Evolutionary conservation across 2,329 filamentous ascomycete genomes (phyloP), one percentile per base, ranked within the genome.

Genomic region (Colletotrichum echinochloae): DNA sequence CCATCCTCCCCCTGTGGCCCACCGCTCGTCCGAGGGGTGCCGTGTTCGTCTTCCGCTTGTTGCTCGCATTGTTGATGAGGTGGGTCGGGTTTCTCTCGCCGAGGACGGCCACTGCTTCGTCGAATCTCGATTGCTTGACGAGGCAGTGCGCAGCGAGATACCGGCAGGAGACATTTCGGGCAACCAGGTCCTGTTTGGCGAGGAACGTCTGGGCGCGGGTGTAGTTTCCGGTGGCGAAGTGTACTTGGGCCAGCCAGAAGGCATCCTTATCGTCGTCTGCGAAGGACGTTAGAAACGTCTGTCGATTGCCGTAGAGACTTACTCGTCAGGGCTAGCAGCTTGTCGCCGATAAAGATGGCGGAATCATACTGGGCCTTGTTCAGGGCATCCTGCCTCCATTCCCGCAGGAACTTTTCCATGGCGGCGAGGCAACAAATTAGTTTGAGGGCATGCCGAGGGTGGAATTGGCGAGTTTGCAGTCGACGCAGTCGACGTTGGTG

Each of bases 191-290:
- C 79, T 95, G 92, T 76, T 94, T 92, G 37, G 91, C 90, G 72
- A 99, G 90, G 74, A 98, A 93, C 30, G 93, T 89, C 76, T 97
- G 91, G 3, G 96, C 95, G 76, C 96, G 92, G 11, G 92, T 96
- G 81, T 97, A 98, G 84, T 98, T 97, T 76, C 94, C 95, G 59
- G 94, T 96, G 61, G 92, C 92, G 83, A 98, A 99, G 82, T 99
- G 95, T 46, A 97, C 94, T 82, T 98, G 95, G n/a, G 96, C 96
- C 52, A 99, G 91, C 92, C 94, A 98, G 79, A 97, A 97, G 49
- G 95, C 95, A 80, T 99, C 96, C 74, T 94, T 91, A 77, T 97
- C 94, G 79, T 95, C 93, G 78, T 95, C 96, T 98, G 74, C 33
- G 18, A 9, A 63, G 16, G 51, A 49, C 30, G 46, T 51, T 12